Conservation (phyloP, 352 stramenopile genomes). For the Pythium rishiriense region DNA sequence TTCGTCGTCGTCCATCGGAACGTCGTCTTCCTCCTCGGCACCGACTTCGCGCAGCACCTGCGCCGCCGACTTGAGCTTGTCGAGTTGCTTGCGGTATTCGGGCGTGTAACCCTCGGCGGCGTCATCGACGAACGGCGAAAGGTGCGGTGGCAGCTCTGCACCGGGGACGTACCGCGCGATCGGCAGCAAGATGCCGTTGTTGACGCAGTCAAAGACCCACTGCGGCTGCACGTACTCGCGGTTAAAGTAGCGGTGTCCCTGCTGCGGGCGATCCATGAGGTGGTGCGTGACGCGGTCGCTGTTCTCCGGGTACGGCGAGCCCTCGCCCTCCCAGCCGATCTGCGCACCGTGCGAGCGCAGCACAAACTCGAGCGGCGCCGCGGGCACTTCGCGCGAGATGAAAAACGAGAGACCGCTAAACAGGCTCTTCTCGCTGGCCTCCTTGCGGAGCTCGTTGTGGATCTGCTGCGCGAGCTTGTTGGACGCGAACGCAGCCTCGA, state of each 20-base stretch:
- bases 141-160: constrained; percentile 86
- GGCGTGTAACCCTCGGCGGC: constrained; percentile 96
- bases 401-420: constrained; percentile 90
- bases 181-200: constrained; percentile 95
- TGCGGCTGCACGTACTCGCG: constrained; percentile 99
- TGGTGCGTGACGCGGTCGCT: constrained; percentile 97
- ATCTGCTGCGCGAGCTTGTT: constrained; percentile 82
- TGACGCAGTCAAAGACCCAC: constrained; percentile 98
- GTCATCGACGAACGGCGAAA: constrained; percentile 98
- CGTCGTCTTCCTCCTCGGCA: constrained; percentile 44
- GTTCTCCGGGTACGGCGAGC: constrained; percentile 90
- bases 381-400: constrained; percentile 94
- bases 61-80: constrained; percentile 82
- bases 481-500: constrained; percentile 87
- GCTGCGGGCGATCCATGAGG: constrained; percentile 93
- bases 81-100: constrained; percentile 93
- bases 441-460: constrained; percentile 80
- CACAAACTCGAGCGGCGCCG: constrained; percentile 95
- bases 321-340: constrained; percentile 94
- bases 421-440: constrained; percentile 69
- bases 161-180: constrained; percentile 93
- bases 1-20: constrained; percentile 23
- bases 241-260: constrained; percentile 87
- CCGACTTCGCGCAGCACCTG: constrained; percentile 72
- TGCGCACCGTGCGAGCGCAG: constrained; percentile 93